Base-by-base conservation (phyloP, 768 basidiomycete species). In the Ephemerocybe angulata region DNA sequence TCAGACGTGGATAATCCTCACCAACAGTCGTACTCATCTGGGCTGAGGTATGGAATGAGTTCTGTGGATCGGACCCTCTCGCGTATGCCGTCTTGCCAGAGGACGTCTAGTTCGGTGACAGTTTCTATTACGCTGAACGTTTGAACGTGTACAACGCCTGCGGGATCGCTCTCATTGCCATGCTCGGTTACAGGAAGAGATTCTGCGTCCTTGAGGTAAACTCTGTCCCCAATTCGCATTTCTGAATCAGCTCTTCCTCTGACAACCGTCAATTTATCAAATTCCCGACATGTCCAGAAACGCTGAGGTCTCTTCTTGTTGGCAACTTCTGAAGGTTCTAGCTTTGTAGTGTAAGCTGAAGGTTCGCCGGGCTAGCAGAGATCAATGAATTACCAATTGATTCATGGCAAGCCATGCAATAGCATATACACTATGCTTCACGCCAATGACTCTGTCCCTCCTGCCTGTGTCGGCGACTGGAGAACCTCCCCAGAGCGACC, bases 21-120 rank as follows among this genome's bases (percentile, higher is more conserved):
- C 89, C 90, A 94, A 67, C 87, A 91, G 66, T 93, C 94, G 66
- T 90, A 91, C 70, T 97, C 94, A 67, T 96, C 94, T 10, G 92
- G 82, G 57, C 91, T 91, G 50, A 88, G 67, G 65, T 95, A 88
- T 3, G 92, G 93, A 40, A 94, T 84, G 19, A 95, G 71, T 21
- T 84, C 78, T 10, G 76, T 80, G 22, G 90, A 79, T 42, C 71
- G 76, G 35, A 87, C 52, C 2, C 73, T 78, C 69, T 93, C 88
- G 47, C 68, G 73, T 19, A 74, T 78, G 22, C 93, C 93, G 65
- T 92, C 86, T 73, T 97, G 94, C 95, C 95, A 98, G 11, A 95
- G 67, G 29, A 98, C 74, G 25, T 81, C 78, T 24, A 89, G 74
- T 8, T 68, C 73, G n/a, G 92, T 88, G 52, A 78, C 73, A 3